Evolutionary conservation across 176 grass and related monocot genomes (phyloP), one percentile per base, ranked within the genome.

Genomic region (Tillandsia leiboldiana): DNA sequence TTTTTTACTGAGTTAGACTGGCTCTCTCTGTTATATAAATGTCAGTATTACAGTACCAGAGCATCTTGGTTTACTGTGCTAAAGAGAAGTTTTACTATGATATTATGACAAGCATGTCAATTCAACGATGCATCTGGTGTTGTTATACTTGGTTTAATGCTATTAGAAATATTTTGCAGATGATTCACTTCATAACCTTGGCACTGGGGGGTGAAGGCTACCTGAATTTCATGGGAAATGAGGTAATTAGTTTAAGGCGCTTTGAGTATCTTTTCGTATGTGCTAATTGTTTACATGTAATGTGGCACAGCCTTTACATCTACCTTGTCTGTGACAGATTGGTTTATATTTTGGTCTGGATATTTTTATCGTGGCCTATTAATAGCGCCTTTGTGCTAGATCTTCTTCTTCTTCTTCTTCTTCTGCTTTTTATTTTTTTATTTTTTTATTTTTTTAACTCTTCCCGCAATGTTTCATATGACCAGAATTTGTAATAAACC

Each of bases 141-240:
- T 42, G 51, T 15, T 33, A 2, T 52, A 51, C 12, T 65, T 26
- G 10, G 1, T 26, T 11, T 63, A 26, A 29, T 42, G 42, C 51
- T 6, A 20, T 12, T 27, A 0, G 26, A 7, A 49, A 67, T 74
- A 82, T 70, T 51, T 68, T 84, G 73, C 79, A 97, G 94, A 92
- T 97, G 94, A 87, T 93, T 79, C 89, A 97, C 83, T 97, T 92
- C 63, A 83, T 93, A 74, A 93, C 94, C 49, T 90, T 97, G 89
- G 82, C 82, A 11, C 85, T 97, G 69, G 94, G 94, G 77, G 94
- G 89, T 75, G 94, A 97, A 71, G 94, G 86, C 58, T 97, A 97
- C 87, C 65, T 97, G 67, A 97, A 93, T 90, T 97, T 97, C 71
- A 97, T 97, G 89, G 94, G 94, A 29, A 97, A 97, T 20, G 94